Evolutionary conservation across 1,139 yeast species (phyloP), one percentile per base, ranked within the genome.

Genomic region (Saccharomyces pastorianus): DNA sequence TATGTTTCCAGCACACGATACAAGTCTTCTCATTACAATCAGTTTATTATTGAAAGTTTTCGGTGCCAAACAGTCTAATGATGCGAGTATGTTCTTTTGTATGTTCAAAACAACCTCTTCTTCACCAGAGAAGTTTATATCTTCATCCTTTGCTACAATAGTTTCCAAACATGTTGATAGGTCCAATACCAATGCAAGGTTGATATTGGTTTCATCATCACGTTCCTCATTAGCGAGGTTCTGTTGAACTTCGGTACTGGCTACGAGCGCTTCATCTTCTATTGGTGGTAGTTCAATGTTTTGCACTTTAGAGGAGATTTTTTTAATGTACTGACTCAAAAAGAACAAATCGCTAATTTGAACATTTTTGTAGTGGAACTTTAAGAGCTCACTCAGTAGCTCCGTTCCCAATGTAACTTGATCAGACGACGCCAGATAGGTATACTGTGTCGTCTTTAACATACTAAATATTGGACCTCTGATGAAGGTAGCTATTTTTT

Each of bases 21-120:
- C 56, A 2, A 62, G 48, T 28, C 64, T 52, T 51, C 69, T 58
- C 59, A 62, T 55, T 3, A 58, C 51, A n/a, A 64, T 63, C 6
- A 65, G 53, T 32, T 63, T 62, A 27, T 64, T 61, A 6, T 58
- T 56, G 31, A 64, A 62, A 7, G 53, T 56, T 29, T 60, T 59
- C 1, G 51, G 46, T 20, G 53, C 42, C 23, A 66, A 53, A 3
- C 47, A 47, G 2, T 60, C 59, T 13, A 68, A 50, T 2, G 65
- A 13, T 6, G 48, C 42, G 7, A 67, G 52, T 23, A 67, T 49
- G 3, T 50, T 52, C 2, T 34, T 53, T 49, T 66, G 69, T 1
- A 64, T 51, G 11, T 32, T 25, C 4, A 56, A 46, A 0, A 57
- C 55, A 2, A 46, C 6, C 1, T 46, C 47, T 1, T 38, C 25